phyloP scores from a whole-genome alignment of 352 stramenopile species.

The Phytophthora sp. region DNA sequence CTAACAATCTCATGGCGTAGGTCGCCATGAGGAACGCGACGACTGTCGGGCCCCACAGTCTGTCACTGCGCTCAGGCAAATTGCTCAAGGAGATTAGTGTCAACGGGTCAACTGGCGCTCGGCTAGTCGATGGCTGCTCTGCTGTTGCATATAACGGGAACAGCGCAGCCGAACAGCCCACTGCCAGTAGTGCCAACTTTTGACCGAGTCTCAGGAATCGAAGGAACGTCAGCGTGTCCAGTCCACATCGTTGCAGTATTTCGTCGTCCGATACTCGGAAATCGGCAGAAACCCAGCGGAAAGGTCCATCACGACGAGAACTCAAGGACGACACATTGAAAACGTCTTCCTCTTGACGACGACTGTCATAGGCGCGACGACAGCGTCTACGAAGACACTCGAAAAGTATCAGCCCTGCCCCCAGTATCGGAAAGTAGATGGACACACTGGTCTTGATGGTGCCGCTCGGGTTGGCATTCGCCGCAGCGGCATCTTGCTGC shows the following conservation, averaged over 20 bases:
- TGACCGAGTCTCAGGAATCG: constrained; percentile 72
- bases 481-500: constrained; percentile 52
- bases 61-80: constrained; percentile 48
- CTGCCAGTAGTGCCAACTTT: constrained; percentile 66
- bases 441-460: constrained; percentile 70
- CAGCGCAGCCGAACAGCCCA: constrained; percentile 60
- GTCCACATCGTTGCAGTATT: constrained; percentile 69
- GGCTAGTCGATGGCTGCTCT: constrained; percentile 18
- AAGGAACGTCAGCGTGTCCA: constrained; percentile 80
- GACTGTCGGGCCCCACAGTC: constrained; percentile 68
- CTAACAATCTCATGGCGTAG: constrained; percentile 64
- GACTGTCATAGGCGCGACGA: constrained; percentile 60
- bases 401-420: constrained; percentile 59
- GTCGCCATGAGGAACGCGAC: constrained; percentile 61
- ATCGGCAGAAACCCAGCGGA: constrained; percentile 58
- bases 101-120: constrained; percentile 52
- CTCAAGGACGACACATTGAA: constrained; percentile 32
- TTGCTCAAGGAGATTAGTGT: constrained; percentile 82
- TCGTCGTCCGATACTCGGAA: constrained; percentile 66
- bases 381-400: constrained; percentile 63
- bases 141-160: constrained; percentile 80
- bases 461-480: constrained; percentile 68
- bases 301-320: constrained; percentile 26
- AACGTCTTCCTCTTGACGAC: constrained; percentile 37
- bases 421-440: constrained; percentile 72